Evolutionary conservation across 441 rosid genomes (phyloP), one percentile per base, ranked within the genome.

Genomic region (Metrosideros polymorpha): DNA sequence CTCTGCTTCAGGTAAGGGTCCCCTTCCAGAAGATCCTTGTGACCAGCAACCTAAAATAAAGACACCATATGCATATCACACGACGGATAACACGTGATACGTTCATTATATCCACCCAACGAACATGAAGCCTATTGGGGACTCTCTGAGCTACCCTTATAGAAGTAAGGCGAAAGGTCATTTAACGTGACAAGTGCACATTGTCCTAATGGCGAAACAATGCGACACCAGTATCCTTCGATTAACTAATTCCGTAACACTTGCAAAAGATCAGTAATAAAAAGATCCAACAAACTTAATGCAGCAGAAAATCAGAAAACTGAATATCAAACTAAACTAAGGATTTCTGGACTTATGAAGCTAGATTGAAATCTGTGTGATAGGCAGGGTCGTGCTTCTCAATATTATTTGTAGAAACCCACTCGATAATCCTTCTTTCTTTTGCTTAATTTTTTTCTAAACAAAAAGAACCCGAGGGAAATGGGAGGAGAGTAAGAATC

Each of bases 1-100:
- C 99, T 94, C 87, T 95, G 99, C 93, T 94, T 97, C 93, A 97
- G 89, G 94, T 95, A 94, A 3, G 97, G 98, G 83, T 97, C 96
- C 56, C 97, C 99, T 91, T 96, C 99, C 7, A 97, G 98, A 89
- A 97, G 95, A 88, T 96, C 98, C 86, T 76, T 96, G 89, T 97
- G 99, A 83, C 96, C 96, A 83, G 99, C 99, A 85, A 94, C 92
- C 95, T 94, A 85, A 59, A 52, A 55, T 5, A 51, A 6, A 53
- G 25, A 47, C n/a, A 55, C 45, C 24, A 52, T 7, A 55, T 27
- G 10, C 10, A 13, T 19, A 51, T 27, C 14, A 17, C 56, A 47
- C 3, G 24, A 30, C 24, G 32, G 39, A 35, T 17, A 29, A 82
- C 12, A 29, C 2, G 14, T 2, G 27, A 29, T 32, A 27, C 14